Evolutionary conservation across 2,329 filamentous ascomycete species (phyloP).

Genomic region (Microdochium bolleyi): DNA sequence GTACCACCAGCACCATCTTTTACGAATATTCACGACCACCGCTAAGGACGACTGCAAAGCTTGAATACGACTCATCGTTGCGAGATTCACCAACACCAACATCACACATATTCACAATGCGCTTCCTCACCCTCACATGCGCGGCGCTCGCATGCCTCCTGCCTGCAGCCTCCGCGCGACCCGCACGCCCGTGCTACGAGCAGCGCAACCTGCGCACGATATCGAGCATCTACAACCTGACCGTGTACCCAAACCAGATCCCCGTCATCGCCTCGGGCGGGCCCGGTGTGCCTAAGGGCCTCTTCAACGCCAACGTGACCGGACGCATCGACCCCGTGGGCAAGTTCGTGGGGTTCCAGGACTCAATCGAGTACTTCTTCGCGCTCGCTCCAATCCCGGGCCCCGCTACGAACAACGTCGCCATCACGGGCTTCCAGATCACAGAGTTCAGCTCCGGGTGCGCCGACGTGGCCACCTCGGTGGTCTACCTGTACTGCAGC

Average conservation of each 20-base stretch:
- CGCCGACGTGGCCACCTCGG: conserved; percentile 23
- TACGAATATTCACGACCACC: background rate
- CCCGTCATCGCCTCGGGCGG: conserved; percentile 24
- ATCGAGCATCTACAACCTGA: conserved; percentile 28
- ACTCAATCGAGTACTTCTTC: conserved; percentile 36
- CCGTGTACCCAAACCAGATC: conserved; percentile 28
- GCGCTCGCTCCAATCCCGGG: conserved; percentile 26
- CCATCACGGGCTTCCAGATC: conserved; percentile 23
- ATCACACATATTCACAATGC: background rate
- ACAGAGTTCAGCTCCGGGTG: conserved; percentile 24
- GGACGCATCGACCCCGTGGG: conserved; percentile 32
- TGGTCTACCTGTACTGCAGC: conserved; percentile 25
- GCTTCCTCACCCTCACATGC: background rate
- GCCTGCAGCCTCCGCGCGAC: background rate
- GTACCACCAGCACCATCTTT: background rate
- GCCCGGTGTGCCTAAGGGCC: conserved; percentile 23
- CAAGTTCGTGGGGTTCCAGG: conserved; percentile 30
- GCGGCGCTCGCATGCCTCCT: background rate
- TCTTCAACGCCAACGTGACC: conserved; percentile 27
- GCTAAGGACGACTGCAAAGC: background rate
- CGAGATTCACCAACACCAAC: background rate
- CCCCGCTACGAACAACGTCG: conserved; percentile 14
- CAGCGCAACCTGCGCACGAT: conserved; percentile 27
- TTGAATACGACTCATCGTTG: background rate
- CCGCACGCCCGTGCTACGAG: background rate